These are phyloP conservation scores for Geotrichum europaeum DNA, from an alignment of 1,139 yeast species.

Conservation along the genomic window DNA sequence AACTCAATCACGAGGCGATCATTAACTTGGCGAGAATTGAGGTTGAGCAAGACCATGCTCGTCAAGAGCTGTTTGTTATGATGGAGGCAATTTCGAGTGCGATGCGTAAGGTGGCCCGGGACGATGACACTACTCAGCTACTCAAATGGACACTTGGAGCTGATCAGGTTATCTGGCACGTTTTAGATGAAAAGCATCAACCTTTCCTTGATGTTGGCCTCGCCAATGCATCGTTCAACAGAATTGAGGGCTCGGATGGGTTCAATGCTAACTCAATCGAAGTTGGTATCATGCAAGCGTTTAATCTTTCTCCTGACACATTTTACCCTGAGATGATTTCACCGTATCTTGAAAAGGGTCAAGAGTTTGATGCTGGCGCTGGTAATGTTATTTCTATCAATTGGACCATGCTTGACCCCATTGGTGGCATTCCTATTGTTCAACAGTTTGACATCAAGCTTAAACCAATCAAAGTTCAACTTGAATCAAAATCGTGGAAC, in stretches of 20 bases:
- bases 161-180: constrained; percentile 67
- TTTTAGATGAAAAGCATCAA: constrained; percentile 51
- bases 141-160: constrained; percentile 61
- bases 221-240: constrained; percentile 54
- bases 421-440: constrained; percentile 79
- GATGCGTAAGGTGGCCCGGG: constrained; percentile 38
- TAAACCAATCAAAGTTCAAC: constrained; percentile 64
- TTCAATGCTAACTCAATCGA: constrained; percentile 54
- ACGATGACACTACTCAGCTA: constrained; percentile 35
- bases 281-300: constrained; percentile 62
- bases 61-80: constrained; percentile 55
- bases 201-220: constrained; percentile 73
- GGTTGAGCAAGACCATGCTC: constrained; percentile 51
- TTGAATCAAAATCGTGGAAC: constrained; percentile 65
- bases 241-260: constrained; percentile 59
- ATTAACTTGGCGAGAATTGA: constrained; percentile 41
- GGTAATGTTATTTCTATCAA: constrained; percentile 45
- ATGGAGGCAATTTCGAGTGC: constrained; percentile 62
- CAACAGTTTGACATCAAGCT: constrained; percentile 45
- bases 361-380: constrained; percentile 20
- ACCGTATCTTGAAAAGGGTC: constrained; percentile 38
- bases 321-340: constrained; percentile 66
- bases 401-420: constrained; percentile 74
- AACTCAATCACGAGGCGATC: constrained; percentile 23
- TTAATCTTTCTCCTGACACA: constrained; percentile 57